These are phyloP conservation scores for Vicia faba DNA, from an alignment of 306 rosid genomes.

Conservation along the genomic window DNA sequence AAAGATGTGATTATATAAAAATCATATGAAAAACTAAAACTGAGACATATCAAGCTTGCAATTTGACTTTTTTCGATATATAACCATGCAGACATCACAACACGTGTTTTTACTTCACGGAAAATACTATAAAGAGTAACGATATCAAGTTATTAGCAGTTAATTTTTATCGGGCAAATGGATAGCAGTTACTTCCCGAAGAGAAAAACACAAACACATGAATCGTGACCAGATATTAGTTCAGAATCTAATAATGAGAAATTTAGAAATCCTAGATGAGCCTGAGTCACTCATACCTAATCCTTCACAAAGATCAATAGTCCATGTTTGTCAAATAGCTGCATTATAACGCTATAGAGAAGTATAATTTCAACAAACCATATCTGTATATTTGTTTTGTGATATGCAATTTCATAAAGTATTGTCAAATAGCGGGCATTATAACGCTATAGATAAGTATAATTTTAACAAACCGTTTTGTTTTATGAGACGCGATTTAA, in stretches of 20 bases:
- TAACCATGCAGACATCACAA: slow-evolving; percentile 7
- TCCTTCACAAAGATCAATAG: slow-evolving; percentile 8
- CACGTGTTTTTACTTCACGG: slow-evolving; percentile 7
- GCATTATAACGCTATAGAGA: not conserved
- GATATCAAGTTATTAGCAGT: not conserved
- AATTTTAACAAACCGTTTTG: no score
- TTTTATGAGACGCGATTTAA: no score
- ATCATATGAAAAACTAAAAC: slow-evolving; percentile 11
- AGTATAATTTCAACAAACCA: not conserved
- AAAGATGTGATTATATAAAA: slow-evolving; percentile 10
- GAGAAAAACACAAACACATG: no score
- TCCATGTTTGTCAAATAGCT: not conserved
- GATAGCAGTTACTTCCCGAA: not conserved
- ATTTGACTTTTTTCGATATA: not conserved
- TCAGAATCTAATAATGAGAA: slow-evolving; percentile 17
- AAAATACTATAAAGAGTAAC: not conserved
- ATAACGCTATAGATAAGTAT: no score
- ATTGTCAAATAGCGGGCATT: not conserved
- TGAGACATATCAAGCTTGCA: slow-evolving; percentile 10
- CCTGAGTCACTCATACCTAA: not conserved
- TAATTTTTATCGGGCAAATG: not conserved
- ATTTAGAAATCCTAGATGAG: not conserved
- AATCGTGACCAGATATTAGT: slow-evolving; percentile 6
- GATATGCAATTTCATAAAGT: not conserved
- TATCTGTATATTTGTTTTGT: not conserved